Evolutionary conservation across 768 basidiomycete genomes (phyloP).

Genomic region (Suillus subalutaceus): DNA sequence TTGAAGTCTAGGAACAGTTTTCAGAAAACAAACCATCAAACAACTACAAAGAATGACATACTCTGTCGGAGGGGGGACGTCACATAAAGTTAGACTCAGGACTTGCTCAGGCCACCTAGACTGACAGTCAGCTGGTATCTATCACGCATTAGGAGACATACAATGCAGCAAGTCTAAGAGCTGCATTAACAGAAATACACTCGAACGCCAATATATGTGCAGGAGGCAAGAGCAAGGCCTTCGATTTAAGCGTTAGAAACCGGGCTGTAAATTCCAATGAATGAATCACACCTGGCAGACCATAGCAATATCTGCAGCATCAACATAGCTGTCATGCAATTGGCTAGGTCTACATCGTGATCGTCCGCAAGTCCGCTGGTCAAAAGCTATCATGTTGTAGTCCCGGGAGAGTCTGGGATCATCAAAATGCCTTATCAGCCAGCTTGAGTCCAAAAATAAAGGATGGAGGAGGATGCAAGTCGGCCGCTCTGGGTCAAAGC

Average conservation of each 20-base stretch:
- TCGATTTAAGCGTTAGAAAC: not conserved
- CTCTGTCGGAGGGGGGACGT: constrained; percentile 70
- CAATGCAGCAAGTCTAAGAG: constrained; percentile 67
- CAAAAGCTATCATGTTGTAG: constrained; percentile 78
- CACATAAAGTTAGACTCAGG: constrained; percentile 67
- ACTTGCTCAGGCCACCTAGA: constrained; percentile 73
- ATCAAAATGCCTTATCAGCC: constrained; percentile 67
- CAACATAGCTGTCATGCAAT: constrained; percentile 74
- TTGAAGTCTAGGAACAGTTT: constrained; percentile 46
- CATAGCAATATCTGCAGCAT: constrained; percentile 75
- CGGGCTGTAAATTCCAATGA: not conserved
- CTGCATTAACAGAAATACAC: constrained; percentile 54
- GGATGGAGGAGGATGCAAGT: constrained; percentile 73
- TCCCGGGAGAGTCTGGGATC: constrained; percentile 59
- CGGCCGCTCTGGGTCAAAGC: constrained; percentile 66
- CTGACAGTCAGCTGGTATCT: not conserved
- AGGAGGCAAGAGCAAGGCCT: constrained; percentile 67
- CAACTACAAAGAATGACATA: constrained; percentile 35
- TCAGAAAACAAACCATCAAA: not conserved
- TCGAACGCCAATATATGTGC: constrained; percentile 77
- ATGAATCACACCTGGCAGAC: constrained; percentile 55
- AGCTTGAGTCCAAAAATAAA: constrained; percentile 66
- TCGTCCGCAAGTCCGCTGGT: constrained; percentile 65
- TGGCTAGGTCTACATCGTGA: constrained; percentile 56
- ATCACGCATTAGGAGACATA: constrained; percentile 36